phyloP scores from a whole-genome alignment of 225 moss, liverwort and hornwort species.

The Marchantia paleacea region DNA sequence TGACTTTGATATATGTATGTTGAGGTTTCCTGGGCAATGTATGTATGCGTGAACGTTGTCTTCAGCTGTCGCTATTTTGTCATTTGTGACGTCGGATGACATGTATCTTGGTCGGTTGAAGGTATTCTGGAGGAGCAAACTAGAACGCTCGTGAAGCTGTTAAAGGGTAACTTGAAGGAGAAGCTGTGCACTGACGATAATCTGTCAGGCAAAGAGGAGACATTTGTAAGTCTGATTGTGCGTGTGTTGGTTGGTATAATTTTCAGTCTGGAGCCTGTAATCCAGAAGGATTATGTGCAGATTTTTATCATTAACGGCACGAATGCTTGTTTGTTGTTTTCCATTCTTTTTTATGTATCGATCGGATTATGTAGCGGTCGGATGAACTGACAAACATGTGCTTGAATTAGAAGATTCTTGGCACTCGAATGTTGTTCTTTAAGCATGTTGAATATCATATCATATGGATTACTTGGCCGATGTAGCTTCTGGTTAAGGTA shows the following conservation, averaged over 20 bases:
- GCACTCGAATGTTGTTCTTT: not conserved
- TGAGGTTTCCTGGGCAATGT: not conserved
- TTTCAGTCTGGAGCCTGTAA: not conserved
- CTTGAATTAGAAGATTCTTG: not conserved
- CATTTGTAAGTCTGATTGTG: constrained; percentile 29
- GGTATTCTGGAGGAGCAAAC: constrained; percentile 29
- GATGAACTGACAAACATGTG: not conserved
- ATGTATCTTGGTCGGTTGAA: not conserved
- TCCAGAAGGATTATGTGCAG: not conserved
- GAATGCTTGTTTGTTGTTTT: no score
- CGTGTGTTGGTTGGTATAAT: not conserved
- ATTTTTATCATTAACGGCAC: no score
- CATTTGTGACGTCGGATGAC: not conserved
- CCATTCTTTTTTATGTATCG: no score
- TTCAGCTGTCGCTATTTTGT: not conserved
- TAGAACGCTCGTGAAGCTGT: constrained; percentile 7
- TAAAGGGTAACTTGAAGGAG: constrained; percentile 23
- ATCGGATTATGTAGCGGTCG: not conserved
- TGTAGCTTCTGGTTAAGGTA: not conserved
- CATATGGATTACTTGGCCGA: not conserved
- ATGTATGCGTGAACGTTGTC: not conserved
- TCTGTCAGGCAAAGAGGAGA: not conserved
- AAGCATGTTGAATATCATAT: not conserved
- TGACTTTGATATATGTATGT: not conserved
- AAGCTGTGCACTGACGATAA: constrained; percentile 15